Conservation (phyloP, 768 basidiomycete species). For the Phanerochaete sordida region DNA sequence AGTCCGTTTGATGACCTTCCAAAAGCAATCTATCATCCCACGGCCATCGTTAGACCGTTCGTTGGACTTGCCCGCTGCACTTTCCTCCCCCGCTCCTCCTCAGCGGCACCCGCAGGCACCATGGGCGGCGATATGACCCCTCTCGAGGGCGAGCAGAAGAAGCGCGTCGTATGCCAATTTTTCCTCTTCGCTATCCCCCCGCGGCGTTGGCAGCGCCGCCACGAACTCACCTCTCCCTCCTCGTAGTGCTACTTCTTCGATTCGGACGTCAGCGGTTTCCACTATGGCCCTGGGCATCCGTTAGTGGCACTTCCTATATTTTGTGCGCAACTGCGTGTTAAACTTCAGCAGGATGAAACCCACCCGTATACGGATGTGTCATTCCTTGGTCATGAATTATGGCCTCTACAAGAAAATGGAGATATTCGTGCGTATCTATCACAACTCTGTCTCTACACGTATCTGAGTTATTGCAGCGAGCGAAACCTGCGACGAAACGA, state of each 20-base stretch:
- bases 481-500: slow-evolving; percentile 98
- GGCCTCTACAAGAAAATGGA: slow-evolving; percentile 99
- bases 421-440: slow-evolving; percentile 81
- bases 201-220: background rate
- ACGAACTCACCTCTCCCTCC: background rate
- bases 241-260: slow-evolving; percentile 97
- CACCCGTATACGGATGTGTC: slow-evolving; percentile 98
- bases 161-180: slow-evolving; percentile 77
- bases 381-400: slow-evolving; percentile 99
- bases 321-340: slow-evolving; percentile 18
- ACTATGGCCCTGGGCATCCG: slow-evolving; percentile 98
- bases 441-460: background rate
- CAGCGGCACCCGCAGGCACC: background rate
- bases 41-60: background rate
- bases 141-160: slow-evolving; percentile 70
- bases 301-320: slow-evolving; percentile 31
- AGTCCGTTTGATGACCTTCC: slow-evolving; percentile 3
- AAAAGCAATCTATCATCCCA: background rate
- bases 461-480: slow-evolving; percentile 54
- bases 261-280: slow-evolving; percentile 98
- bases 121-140: slow-evolving; percentile 32
- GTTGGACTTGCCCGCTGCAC: background rate
- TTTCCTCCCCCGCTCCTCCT: background rate
- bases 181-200: background rate
- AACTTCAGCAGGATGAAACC: slow-evolving; percentile 78